Percentiles rank a stretch among this genome's conserved stretches.
phyloP scores from a whole-genome alignment of 768 basidiomycete genomes.

The Termitomyces sp. region DNA sequence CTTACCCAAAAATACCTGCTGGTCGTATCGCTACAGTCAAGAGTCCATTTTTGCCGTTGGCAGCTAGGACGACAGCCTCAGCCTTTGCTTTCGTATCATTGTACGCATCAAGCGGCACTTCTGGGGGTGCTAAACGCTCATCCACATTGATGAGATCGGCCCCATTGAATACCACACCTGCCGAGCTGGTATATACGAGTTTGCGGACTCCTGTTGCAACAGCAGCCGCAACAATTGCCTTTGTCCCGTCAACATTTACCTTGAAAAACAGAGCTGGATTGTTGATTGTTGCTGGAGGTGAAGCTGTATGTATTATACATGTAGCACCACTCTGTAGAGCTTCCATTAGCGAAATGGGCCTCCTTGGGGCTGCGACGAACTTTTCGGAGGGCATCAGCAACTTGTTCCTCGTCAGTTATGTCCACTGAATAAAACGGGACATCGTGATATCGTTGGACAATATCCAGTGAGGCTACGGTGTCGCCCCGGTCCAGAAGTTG shows the following conservation, averaged over 20 bases:
- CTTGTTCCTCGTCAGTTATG: constrained; percentile 71
- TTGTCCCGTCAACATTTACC: constrained; percentile 93
- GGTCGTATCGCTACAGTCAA: constrained; percentile 89
- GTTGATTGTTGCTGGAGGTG: constrained; percentile 61
- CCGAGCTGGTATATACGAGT: constrained; percentile 92
- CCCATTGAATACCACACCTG: constrained; percentile 87
- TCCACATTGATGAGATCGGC: constrained; percentile 78
- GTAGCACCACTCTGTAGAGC: constrained; percentile 66
- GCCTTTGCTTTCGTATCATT: constrained; percentile 92
- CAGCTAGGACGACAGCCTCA: constrained; percentile 75
- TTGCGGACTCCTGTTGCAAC: constrained; percentile 68
- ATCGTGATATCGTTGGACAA: constrained; percentile 87
- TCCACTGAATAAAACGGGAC: constrained; percentile 87
- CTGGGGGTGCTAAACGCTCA: constrained; percentile 76
- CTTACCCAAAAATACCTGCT: constrained; percentile 93
- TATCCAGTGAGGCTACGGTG: constrained; percentile 82
- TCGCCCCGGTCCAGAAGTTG: constrained; percentile 75
- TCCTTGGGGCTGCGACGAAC: constrained; percentile 31
- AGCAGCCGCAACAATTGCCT: constrained; percentile 79
- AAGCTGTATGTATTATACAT: constrained; percentile 94
- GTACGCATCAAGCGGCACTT: constrained; percentile 80
- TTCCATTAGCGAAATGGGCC: constrained; percentile 2
- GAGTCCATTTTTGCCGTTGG: constrained; percentile 82
- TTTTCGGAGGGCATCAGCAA: constrained; percentile 69
- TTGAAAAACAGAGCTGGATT: constrained; percentile 76